Evolutionary conservation across 441 rosid genomes (phyloP).

Genomic region (Dalechampia spathulata): DNA sequence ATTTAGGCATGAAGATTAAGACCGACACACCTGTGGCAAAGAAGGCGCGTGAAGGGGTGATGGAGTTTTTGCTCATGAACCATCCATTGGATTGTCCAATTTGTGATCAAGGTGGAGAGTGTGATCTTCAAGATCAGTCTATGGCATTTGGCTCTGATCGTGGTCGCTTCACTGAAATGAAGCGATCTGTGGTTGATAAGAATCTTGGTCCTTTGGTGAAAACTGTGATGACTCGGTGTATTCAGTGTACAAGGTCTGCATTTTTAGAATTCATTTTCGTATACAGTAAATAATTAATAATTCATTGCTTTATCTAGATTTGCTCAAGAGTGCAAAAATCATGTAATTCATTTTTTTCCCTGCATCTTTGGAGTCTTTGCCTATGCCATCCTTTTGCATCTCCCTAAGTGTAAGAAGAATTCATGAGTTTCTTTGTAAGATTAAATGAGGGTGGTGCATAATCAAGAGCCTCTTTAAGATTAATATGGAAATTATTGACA

Average conservation of each 20-base stretch:
- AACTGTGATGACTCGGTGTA: slow-evolving; percentile 98
- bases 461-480: neutral
- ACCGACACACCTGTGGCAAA: slow-evolving; percentile 89
- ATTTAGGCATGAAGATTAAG: slow-evolving; percentile 91
- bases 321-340: no score
- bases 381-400: no score
- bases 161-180: slow-evolving; percentile 90
- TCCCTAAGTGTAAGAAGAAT: no score
- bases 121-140: slow-evolving; percentile 98
- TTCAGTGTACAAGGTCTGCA: slow-evolving; percentile 89
- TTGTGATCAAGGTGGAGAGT: slow-evolving; percentile 99
- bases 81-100: slow-evolving; percentile 97
- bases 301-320: no score
- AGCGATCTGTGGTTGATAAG: slow-evolving; percentile 95
- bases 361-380: no score
- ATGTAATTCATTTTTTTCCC: no score
- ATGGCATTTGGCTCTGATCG: slow-evolving; percentile 99
- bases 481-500: neutral
- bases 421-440: no score
- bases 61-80: slow-evolving; percentile 94
- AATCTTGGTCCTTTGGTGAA: slow-evolving; percentile 96
- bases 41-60: slow-evolving; percentile 96
- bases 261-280: no score
- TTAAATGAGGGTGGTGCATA: no score
- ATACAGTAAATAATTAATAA: no score